phyloP scores from a whole-genome alignment of 371 early-diverging fungal species.

The Mucor saturninus region DNA sequence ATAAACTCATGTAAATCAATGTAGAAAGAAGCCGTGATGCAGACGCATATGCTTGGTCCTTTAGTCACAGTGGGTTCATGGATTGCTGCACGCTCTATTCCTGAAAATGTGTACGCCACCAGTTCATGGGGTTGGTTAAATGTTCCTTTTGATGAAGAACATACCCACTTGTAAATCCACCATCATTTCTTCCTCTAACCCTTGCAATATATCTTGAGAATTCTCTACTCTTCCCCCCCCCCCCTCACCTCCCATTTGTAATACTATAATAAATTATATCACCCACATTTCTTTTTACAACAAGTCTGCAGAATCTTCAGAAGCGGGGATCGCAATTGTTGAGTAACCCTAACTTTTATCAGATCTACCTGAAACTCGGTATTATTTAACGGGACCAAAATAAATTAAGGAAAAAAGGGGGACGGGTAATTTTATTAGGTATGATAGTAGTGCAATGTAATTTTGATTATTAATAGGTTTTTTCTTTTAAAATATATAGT shows the following conservation, averaged over 20 bases:
- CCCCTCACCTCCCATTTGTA: no score
- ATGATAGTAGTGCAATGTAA: no score
- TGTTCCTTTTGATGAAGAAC: conserved; percentile 13
- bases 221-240: no score
- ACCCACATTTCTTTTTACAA: no score
- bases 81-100: conserved; percentile 43
- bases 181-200: background rate
- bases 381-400: no score
- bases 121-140: conserved; percentile 30
- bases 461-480: no score
- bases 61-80: conserved; percentile 44
- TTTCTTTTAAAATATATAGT: no score
- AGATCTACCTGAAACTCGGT: no score
- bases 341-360: no score
- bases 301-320: background rate
- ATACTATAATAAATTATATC: no score
- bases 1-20: background rate
- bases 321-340: background rate
- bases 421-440: no score
- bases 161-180: background rate
- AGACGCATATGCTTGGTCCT: conserved; percentile 43
- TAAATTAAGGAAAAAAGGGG: no score
- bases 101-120: conserved; percentile 42
- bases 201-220: background rate
- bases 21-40: conserved; percentile 48